Evolutionary conservation across 805 yeast species (phyloP).

Genomic region (Wickerhamiella azyma): DNA sequence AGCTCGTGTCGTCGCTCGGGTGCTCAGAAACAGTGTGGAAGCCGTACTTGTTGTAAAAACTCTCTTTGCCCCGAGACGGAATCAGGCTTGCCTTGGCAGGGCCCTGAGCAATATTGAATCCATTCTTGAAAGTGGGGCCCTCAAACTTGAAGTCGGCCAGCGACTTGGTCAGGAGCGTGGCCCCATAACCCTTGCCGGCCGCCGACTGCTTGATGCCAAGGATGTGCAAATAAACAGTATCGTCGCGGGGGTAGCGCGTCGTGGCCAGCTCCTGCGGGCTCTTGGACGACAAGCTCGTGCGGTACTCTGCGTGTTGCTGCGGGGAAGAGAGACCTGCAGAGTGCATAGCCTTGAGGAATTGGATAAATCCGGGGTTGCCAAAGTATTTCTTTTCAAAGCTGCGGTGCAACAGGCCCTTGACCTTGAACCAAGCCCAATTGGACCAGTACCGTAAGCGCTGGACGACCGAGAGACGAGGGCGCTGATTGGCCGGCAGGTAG

Average conservation of each 20-base stretch:
- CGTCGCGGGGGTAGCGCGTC: not conserved
- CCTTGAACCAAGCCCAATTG: not conserved
- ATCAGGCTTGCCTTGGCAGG: not conserved
- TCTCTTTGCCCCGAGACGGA: not conserved
- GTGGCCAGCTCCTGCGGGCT: not conserved
- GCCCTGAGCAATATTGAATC: not conserved
- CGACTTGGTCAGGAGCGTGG: not conserved
- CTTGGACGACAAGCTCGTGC: not conserved
- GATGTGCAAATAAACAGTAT: not conserved
- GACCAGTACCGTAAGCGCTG: not conserved
- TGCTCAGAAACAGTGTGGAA: not conserved
- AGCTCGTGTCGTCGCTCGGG: not conserved
- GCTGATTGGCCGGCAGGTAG: not conserved
- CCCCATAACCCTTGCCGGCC: not conserved
- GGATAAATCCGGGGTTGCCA: too few species aligned
- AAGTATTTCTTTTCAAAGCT: not conserved
- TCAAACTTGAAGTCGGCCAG: not conserved
- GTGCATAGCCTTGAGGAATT: not conserved
- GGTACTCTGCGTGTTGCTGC: not conserved
- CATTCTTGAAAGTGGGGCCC: not conserved
- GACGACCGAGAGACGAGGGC: not conserved
- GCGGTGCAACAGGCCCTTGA: not conserved
- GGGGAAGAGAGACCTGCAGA: not conserved
- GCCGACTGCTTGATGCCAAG: not conserved
- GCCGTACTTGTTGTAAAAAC: not conserved